Evolutionary conservation across 352 stramenopile species (phyloP), one percentile per base, ranked within the genome.

Genomic region (Phytopythium delawarense): DNA sequence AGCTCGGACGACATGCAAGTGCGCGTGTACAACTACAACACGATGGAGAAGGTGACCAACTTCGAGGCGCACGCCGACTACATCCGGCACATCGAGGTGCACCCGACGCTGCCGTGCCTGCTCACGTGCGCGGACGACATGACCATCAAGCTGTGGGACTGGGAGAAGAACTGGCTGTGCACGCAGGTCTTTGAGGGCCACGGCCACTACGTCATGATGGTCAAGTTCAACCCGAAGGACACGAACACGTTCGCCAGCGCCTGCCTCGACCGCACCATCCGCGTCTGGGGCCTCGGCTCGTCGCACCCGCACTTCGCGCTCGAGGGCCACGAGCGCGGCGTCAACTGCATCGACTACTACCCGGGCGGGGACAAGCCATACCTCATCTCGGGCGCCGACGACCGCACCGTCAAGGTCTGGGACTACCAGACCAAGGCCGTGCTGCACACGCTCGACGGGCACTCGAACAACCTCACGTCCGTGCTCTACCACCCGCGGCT

Each of bases 401-500:
- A 99, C 81, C 91, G 94, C 45, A 99, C 94, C 12, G 92, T 99
- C 37, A 99, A 99, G 69, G 98, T 99, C 65, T 99, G 97, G 97
- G 98, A 99, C 79, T 99, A 99, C 84, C 88, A 99, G 88, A 99
- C 98, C 12, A 99, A 99, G 76, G 96, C 91, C n/a, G 98, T 99
- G 65, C 94, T 99, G 21, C 97, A 99, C 76, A 98, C 94, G 37
- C 85, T 99, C 21, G 97, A 99, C 51, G 98, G 97, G 44, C 98
- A 99, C 77, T 92, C 89, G n/a, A 97, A 99, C 74, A 99, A 99
- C 84, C 85, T 99, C 42, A 98, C 96, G 62, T 79, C 92, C 0
- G 97, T 99, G 35, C 74, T 98, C 61, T 99, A 99, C 84, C 98
- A 99, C 80, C 97, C 98, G 52, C 97, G 97, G 45, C 77, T 99